Evolutionary conservation across 495 filamentous ascomycete genomes (phyloP), one percentile per base, ranked within the genome.

Genomic region (Aspergillus carlsbadensis): DNA sequence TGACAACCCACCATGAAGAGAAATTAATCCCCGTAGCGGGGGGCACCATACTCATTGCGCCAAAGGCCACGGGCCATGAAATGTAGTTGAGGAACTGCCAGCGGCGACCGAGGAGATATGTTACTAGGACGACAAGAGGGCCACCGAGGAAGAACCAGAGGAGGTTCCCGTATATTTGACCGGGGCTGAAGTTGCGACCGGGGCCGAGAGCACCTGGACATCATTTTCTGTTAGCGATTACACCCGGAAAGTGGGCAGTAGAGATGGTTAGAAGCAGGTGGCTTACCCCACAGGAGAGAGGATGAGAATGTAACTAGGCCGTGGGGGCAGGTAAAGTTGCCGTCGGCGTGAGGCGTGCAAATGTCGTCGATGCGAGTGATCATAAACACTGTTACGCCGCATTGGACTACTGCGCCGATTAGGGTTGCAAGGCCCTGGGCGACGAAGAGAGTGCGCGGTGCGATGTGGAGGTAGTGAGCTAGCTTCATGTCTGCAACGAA

Each of bases 381-480:
- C 52, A 85, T 84, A 54, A 84, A 86, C 52, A 87, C 86, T 5
- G 86, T 81, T 10, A 87, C 81, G 1, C 80, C 69, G 40, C 87
- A 77, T 59, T 89, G 86, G 37, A 89, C 81, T 52, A 90, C 77
- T 57, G 84, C 86, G 1, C 84, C 84, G 26, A 87, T 66, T 3
- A 85, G 81, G 0, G 84, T 87, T 21, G 85, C 84, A 7, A 88
- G 73, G 0, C 87, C 83, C 64, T 89, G 86, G 0, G 83, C 84
- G 59, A 81, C 72, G 68, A 90, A 90, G 65, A 89, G 79, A 1
- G 81, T 85, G 6, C 86, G 75, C 0, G 86, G 86, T 1, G 86
- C 82, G n/a, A 88, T 82, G 64, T 89, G 88, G 70, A 90, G 83
- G 69, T 90, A 91, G 63, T 89, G 85, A 7, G 84, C 87, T 81